Base-by-base conservation (phyloP, 2,329 filamentous ascomycete species). In the Teratosphaeria gauchensis region DNA sequence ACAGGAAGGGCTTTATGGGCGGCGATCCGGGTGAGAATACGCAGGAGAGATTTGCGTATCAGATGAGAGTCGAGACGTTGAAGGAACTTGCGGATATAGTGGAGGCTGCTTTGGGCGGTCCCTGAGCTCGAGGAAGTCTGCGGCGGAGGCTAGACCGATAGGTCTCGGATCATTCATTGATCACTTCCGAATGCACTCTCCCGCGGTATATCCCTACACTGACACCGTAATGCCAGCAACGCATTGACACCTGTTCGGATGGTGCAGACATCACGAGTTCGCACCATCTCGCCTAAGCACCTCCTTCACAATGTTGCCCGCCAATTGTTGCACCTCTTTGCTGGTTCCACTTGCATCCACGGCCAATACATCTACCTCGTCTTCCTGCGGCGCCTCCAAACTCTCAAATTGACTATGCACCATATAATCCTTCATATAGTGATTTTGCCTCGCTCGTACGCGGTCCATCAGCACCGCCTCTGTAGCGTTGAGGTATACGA, bases 391-490 rank as follows among this genome's bases (percentile, higher is more conserved):
- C 62, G 87, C 84, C 76, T 99, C 92, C n/a, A 99, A 81, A 56
- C 85, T 87, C 62, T 86, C 84, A 65, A 97, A 88, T 72, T 99
- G 94, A 75, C 90, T 95, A 68, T 88, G 86, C 8, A 99, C 92
- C 92, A 99, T 97, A 68, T 84, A 84, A 66, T 90, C 88, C 68
- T 94, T 92, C 92, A 99, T 96, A 75, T 94, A 99, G 73, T 99
- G 94, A 56, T 85, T 85, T 75, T 92, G 77, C 65, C 94, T 84
- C 46, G 81, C 78, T 35, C 81, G 80, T 8, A 97, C 92, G 8
- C 94, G 84, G 66, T 86, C 77, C 59, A 95, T 78, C 32, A 97
- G 82, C 9, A 89, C 80, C 59, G 85, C 82, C 73, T 95, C 88
- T 51, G 84, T 78, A 0, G 92, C 90, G 64, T 87, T 82, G 46